Conservation (phyloP, 805 yeast species). For the Helenozyma baotianmanensis region DNA sequence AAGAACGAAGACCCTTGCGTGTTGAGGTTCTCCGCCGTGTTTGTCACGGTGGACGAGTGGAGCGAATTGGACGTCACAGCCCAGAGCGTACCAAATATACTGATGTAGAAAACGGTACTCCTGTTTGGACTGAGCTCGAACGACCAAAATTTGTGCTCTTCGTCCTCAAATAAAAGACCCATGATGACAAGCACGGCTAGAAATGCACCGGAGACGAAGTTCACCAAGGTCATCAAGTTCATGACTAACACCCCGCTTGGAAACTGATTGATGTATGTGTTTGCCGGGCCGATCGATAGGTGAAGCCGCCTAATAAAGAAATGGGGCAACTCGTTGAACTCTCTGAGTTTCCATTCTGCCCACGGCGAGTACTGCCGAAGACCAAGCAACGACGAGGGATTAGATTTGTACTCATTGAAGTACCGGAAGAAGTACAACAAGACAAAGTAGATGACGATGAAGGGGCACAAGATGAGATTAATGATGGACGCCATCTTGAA, state of each 20-base stretch:
- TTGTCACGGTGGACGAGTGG: constrained; percentile 15
- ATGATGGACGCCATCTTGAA: constrained; percentile 85
- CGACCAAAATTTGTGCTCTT: constrained; percentile 67
- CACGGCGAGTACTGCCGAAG: constrained; percentile 83
- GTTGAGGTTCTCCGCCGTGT: constrained; percentile 21
- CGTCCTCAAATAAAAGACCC: constrained; percentile 83
- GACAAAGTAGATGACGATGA: constrained; percentile 77
- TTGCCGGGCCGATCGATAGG: constrained; percentile 73
- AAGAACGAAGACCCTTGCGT: constrained; percentile 37
- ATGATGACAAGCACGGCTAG: constrained; percentile 66
- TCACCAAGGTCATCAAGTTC: constrained; percentile 34
- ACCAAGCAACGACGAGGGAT: constrained; percentile 72
- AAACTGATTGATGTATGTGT: constrained; percentile 81
- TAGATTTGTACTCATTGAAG: constrained; percentile 86
- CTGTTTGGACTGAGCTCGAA: constrained; percentile 81
- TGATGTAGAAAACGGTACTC: constrained; percentile 82
- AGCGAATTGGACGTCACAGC: constrained; percentile 74
- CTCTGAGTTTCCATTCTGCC: constrained; percentile 94
- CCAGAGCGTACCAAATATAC: constrained; percentile 82
- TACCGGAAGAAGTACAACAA: constrained; percentile 82
- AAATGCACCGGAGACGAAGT: constrained; percentile 80
- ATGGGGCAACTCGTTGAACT: constrained; percentile 89
- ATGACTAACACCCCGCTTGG: constrained; percentile 62
- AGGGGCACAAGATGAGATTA: constrained; percentile 79
- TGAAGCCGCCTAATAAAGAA: constrained; percentile 76